A percentile compares a stretch with the other conserved stretches of the same genome.
Conservation (phyloP, 352 stramenopile species). For the Globisporangium sylvaticum region DNA sequence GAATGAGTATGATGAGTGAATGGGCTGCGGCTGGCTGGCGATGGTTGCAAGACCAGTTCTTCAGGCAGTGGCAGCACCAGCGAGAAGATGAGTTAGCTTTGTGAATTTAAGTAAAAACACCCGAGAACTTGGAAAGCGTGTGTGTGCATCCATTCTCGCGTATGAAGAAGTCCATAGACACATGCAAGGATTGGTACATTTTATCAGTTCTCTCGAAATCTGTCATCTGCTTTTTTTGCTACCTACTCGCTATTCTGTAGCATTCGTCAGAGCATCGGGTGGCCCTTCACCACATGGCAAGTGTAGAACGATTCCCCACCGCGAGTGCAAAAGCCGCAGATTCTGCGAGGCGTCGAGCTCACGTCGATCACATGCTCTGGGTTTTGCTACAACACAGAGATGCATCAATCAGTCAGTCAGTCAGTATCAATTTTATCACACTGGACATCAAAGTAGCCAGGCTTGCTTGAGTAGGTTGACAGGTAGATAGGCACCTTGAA, state of each 20-base stretch:
- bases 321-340: constrained; percentile 43
- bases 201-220: not conserved
- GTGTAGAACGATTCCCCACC: constrained; percentile 46
- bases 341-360: constrained; percentile 28
- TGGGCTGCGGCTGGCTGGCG: not conserved
- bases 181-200: constrained; percentile 5
- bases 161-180: not conserved
- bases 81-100: not conserved
- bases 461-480: not conserved
- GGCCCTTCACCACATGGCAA: constrained; percentile 71
- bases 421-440: not conserved
- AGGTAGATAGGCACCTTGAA: constrained; percentile 35
- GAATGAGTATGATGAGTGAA: not conserved
- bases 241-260: not conserved
- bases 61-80: not conserved
- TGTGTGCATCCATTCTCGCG: not conserved
- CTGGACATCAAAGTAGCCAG: not conserved
- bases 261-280: constrained; percentile 61
- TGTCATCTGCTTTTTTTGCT: not conserved
- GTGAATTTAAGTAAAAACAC: not conserved
- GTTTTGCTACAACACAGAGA: constrained; percentile 34
- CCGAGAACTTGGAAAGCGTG: not conserved
- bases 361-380: constrained; percentile 76
- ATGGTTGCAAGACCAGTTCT: not conserved
- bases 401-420: constrained; percentile 1